Conservation (phyloP, 805 yeast species). For the Priceomyces haplophilus region DNA sequence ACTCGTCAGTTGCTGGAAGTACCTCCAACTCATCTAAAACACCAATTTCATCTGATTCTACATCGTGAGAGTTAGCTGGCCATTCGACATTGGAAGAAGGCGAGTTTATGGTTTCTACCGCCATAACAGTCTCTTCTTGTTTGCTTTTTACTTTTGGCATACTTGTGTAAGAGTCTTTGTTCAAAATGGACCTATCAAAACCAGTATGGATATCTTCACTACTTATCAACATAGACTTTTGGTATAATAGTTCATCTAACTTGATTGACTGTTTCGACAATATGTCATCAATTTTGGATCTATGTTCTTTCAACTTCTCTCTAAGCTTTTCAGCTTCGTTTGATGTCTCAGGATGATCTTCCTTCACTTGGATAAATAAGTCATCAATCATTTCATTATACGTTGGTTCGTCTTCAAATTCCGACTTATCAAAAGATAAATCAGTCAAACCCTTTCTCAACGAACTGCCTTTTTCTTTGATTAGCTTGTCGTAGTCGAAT, state of each 20-base stretch:
- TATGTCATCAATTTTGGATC: conserved; percentile 66
- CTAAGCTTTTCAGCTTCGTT: conserved; percentile 33
- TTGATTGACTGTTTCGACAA: conserved; percentile 62
- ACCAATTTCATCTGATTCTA: conserved; percentile 13
- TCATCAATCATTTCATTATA: conserved; percentile 94
- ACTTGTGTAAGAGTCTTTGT: conserved; percentile 44
- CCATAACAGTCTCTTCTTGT: conserved; percentile 22
- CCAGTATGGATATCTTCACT: conserved; percentile 92
- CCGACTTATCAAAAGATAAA: conserved; percentile 33
- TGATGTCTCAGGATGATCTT: conserved; percentile 53
- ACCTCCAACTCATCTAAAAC: conserved; percentile 49
- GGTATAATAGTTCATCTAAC: conserved; percentile 62
- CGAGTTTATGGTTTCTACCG: conserved; percentile 18
- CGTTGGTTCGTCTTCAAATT: conserved; percentile 49
- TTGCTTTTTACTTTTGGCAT: conserved; percentile 13
- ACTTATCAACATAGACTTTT: conserved; percentile 71
- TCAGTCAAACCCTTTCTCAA: conserved; percentile 44
- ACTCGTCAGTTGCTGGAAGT: conserved; percentile 61
- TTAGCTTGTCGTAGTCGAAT: conserved; percentile 43
- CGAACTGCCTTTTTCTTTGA: conserved; percentile 37
- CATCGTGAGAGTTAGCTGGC: conserved; percentile 2
- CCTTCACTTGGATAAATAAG: conserved; percentile 70
- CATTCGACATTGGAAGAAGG: neutral
- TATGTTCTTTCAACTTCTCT: conserved; percentile 53
- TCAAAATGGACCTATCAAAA: conserved; percentile 79